A percentile compares a stretch with the other conserved stretches of the same genome.
Evolutionary conservation across 768 basidiomycete species (phyloP).

Genomic region (Naganishia onofrii): DNA sequence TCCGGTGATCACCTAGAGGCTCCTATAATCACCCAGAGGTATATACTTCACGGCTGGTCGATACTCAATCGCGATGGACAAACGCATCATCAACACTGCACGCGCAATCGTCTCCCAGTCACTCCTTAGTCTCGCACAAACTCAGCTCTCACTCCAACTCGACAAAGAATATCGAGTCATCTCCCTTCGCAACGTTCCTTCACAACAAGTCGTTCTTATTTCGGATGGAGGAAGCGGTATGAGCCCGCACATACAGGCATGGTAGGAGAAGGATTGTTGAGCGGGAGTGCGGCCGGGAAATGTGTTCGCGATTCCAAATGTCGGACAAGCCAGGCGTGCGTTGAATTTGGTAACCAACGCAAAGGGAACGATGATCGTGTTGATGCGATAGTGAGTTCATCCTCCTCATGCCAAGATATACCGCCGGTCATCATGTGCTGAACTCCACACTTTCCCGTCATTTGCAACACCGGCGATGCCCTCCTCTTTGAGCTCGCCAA

Average conservation of each 20-base stretch:
- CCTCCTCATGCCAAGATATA: too few species aligned
- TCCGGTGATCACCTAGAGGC: too few species aligned
- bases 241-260: constrained; percentile 87
- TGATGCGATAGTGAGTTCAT: constrained; percentile 30
- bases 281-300: constrained; percentile 82
- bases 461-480: constrained; percentile 50
- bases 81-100: constrained; percentile 77
- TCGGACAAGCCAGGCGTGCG: constrained; percentile 74
- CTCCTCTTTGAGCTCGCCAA: constrained; percentile 54
- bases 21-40: too few species aligned
- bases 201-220: constrained; percentile 35
- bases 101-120: constrained; percentile 72
- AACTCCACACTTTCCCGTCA: neutral
- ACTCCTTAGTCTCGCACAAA: constrained; percentile 61
- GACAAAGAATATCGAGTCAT: constrained; percentile 55
- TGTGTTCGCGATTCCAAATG: constrained; percentile 85
- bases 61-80: constrained; percentile 49
- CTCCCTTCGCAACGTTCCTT: constrained; percentile 15
- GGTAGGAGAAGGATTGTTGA: constrained; percentile 78
- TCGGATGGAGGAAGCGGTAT: constrained; percentile 58
- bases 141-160: constrained; percentile 70
- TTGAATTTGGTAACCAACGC: constrained; percentile 60
- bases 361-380: constrained; percentile 14
- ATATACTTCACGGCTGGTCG: too few species aligned
- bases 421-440: too few species aligned